Percentiles rank a stretch among this genome's conserved stretches.
Conservation (phyloP, 2,329 filamentous ascomycete genomes). For the Hysterium pulicare region DNA sequence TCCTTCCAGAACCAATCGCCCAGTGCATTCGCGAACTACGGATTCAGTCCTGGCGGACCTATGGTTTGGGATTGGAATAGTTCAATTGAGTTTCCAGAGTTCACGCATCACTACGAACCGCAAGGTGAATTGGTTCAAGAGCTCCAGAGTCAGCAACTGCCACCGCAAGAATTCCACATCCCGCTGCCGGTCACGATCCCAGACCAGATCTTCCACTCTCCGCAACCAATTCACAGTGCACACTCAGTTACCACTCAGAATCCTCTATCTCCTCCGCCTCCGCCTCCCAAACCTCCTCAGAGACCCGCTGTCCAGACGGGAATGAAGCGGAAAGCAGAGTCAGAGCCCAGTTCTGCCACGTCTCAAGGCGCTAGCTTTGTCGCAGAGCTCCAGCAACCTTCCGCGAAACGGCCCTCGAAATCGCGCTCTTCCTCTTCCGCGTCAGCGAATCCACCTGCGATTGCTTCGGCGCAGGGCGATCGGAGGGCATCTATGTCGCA, state of each 20-base stretch:
- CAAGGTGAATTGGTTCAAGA: constrained; percentile 45
- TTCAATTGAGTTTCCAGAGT: constrained; percentile 31
- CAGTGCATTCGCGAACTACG: constrained; percentile 17
- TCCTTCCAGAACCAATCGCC: constrained; percentile 12
- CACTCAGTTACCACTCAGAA: constrained; percentile 17
- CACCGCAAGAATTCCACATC: constrained; percentile 38
- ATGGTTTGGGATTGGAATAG: constrained; percentile 39
- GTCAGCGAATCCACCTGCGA: constrained; percentile 21
- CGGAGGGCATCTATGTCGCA: constrained; percentile 20
- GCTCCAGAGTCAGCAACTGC: constrained; percentile 24
- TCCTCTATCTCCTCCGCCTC: constrained; percentile 17
- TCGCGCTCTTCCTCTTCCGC: constrained; percentile 31
- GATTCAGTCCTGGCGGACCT: constrained; percentile 22
- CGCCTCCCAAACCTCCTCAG: constrained; percentile 20
- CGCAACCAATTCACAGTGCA: constrained; percentile 14
- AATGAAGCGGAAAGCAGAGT: constrained; percentile 37
- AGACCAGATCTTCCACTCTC: constrained; percentile 18
- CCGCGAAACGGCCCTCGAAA: constrained; percentile 31
- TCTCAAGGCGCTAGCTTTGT: constrained; percentile 18
- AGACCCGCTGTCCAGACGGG: constrained; percentile 21
- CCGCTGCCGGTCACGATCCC: constrained; percentile 23
- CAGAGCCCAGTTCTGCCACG: constrained; percentile 26
- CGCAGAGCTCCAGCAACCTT: constrained; percentile 14
- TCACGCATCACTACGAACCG: constrained; percentile 40
- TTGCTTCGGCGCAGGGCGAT: constrained; percentile 14